Evolutionary conservation across 148 eudicot genomes (phyloP), one percentile per base, ranked within the genome.

Genomic region (Beta vulgaris): DNA sequence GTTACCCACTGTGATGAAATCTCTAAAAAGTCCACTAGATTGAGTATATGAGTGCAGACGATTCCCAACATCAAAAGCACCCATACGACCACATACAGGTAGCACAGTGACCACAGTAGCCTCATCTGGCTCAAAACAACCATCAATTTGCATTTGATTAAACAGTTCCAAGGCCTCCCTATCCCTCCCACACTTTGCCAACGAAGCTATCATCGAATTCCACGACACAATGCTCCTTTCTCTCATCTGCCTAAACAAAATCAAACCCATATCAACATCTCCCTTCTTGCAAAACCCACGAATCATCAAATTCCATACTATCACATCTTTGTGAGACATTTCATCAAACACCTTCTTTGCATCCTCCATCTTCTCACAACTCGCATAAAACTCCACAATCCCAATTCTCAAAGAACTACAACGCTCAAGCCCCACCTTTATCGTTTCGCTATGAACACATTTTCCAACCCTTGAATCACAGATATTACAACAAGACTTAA

Each of bases 261-360:
- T 7, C 71, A 85, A 79, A 3, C 93, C 91, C 85, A 40, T 84
- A 19, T 88, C 93, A 67, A 89, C 83, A 83, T 86, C 74, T 7
- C 90, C 90, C 66, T 13, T 69, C 53, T 74, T 84, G 61, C 84
- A 85, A 76, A 72, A 88, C 84, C 95, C 95, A 69, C 78, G 82
- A 79, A 88, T 70, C 91, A 90, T 86, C 84, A 86, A 85, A 69
- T 90, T 90, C 95, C 91, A 88, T 53, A 85, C 78, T 1, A 90
- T 78, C 34, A 87, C 88, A 82, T 90, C 90, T 73, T 82, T 84
- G 0, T 88, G 73, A 71, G 78, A 73, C 89, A 90, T 90, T 88
- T 87, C 91, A 71, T 91, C 93, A 26, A 91, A 91, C 91, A 86
- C 85, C 84, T 76, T 86, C 71, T 48, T 39, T 4, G 95, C 95